Evolutionary conservation across 2,329 filamentous ascomycete genomes (phyloP).

Genomic region (Fusarium sp.): DNA sequence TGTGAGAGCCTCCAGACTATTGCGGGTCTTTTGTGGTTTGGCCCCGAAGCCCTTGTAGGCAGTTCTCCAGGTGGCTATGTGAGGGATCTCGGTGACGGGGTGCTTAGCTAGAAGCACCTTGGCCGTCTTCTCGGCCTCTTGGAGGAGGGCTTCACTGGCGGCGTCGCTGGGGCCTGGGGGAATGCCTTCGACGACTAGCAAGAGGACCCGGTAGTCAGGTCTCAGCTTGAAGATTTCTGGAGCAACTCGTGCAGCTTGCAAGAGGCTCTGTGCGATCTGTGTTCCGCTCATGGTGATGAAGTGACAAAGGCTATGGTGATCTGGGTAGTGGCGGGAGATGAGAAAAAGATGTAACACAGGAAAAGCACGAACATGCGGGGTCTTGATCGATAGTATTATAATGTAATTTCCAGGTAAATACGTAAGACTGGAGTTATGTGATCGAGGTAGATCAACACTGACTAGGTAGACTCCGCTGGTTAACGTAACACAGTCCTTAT

Average conservation of each 20-base stretch:
- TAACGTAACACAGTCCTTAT: not conserved
- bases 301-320: not conserved
- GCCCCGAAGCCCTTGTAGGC: constrained; percentile 34
- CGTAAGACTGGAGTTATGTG: not conserved
- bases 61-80: constrained; percentile 32
- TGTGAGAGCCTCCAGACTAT: constrained; percentile 33
- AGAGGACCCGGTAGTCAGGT: constrained; percentile 31
- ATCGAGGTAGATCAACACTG: not conserved
- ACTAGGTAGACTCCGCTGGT: not conserved
- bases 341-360: not conserved
- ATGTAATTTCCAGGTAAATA: not conserved
- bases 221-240: constrained; percentile 33
- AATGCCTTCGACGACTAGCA: constrained; percentile 33
- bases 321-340: not conserved
- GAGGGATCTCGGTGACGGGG: constrained; percentile 27
- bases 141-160: constrained; percentile 27
- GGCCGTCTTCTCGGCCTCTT: constrained; percentile 25
- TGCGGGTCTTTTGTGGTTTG: constrained; percentile 29
- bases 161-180: constrained; percentile 25
- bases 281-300: not conserved
- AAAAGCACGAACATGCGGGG: not conserved
- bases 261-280: not conserved
- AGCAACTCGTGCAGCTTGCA: constrained; percentile 12
- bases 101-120: constrained; percentile 4
- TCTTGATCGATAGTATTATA: no score